These are phyloP conservation scores for Cyphellophora attinorum DNA, from an alignment of 2,329 filamentous ascomycete genomes.

Conservation along the genomic window DNA sequence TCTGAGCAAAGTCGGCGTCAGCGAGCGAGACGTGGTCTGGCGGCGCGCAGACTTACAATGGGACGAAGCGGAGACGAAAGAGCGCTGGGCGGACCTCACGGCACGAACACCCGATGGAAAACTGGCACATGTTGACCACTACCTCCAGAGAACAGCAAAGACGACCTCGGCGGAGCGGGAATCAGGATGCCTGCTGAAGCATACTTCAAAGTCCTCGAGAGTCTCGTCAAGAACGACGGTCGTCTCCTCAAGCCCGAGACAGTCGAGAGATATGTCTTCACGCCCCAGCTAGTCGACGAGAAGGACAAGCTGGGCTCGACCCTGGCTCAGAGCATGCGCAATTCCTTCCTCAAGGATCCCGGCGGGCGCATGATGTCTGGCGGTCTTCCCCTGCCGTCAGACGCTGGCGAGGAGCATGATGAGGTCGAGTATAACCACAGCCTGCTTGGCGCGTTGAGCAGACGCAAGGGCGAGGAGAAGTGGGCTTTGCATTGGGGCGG, in stretches of 20 bases:
- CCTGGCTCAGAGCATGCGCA: conserved; percentile 2
- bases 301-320: background rate
- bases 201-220: conserved; percentile 23
- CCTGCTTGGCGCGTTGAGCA: conserved; percentile 6
- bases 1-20: conserved; percentile 36
- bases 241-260: conserved; percentile 21
- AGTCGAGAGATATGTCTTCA: conserved; percentile 11
- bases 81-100: background rate
- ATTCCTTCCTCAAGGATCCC: background rate
- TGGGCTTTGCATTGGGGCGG: conserved; percentile 18
- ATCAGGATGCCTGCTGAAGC: conserved; percentile 25
- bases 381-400: background rate
- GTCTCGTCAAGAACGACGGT: conserved; percentile 22
- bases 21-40: conserved; percentile 7
- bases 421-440: conserved; percentile 2
- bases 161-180: conserved; percentile 38
- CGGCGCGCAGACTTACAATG: background rate
- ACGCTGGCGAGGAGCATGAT: background rate
- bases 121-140: background rate
- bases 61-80: background rate
- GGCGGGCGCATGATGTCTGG: conserved; percentile 1
- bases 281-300: conserved; percentile 7
- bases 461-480: conserved; percentile 7
- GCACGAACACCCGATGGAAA: background rate
- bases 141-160: conserved; percentile 25